Conservation (phyloP, 805 yeast species). For the Cyberlindnera euphorbiae region DNA sequence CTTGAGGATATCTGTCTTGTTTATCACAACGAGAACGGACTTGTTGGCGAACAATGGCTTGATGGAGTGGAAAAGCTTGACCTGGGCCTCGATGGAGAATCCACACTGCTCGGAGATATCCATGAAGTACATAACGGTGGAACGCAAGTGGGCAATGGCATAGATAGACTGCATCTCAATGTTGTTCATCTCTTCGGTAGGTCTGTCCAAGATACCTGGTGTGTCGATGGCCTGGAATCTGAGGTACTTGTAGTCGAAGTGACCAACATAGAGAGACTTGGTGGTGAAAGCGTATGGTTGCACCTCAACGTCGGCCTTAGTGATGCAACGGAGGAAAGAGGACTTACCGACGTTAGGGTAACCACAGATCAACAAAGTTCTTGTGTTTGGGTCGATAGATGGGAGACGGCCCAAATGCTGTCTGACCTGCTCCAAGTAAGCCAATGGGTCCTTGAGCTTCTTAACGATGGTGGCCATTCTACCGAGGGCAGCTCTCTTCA, state of each 20-base stretch:
- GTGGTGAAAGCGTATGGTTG: slow-evolving; percentile 99
- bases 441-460: slow-evolving; percentile 89
- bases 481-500: slow-evolving; percentile 97
- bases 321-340: slow-evolving; percentile 85
- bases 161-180: slow-evolving; percentile 99
- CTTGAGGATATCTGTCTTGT: slow-evolving; percentile 87
- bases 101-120: slow-evolving; percentile 99
- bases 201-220: slow-evolving; percentile 97
- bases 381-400: slow-evolving; percentile 95
- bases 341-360: slow-evolving; percentile 99
- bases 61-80: slow-evolving; percentile 91
- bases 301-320: slow-evolving; percentile 98
- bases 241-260: slow-evolving; percentile 95
- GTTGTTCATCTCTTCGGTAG: slow-evolving; percentile 99
- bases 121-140: slow-evolving; percentile 96
- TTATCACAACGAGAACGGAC: slow-evolving; percentile 90
- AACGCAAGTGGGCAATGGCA: slow-evolving; percentile 96
- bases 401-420: slow-evolving; percentile 99
- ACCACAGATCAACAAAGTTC: slow-evolving; percentile 96
- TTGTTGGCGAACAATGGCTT: slow-evolving; percentile 97
- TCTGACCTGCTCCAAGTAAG: slow-evolving; percentile 95
- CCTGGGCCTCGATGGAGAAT: slow-evolving; percentile 94
- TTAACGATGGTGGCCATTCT: slow-evolving; percentile 98
- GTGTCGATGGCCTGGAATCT: slow-evolving; percentile 99
- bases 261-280: slow-evolving; percentile 95